Base-by-base conservation (phyloP, 2,329 filamentous ascomycete species). In the Monascus ruber region DNA sequence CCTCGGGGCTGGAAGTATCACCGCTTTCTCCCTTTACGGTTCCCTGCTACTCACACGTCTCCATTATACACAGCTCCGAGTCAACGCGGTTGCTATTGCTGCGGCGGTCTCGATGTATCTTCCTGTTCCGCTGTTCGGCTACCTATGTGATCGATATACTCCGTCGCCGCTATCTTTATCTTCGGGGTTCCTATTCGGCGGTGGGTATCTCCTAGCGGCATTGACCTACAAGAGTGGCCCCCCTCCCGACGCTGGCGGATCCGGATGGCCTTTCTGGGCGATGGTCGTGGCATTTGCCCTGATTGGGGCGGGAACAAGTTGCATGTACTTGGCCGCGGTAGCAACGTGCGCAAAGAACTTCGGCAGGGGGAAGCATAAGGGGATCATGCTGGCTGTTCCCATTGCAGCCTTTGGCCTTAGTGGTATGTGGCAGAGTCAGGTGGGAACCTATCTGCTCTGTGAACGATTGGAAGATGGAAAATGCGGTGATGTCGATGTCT, bases 311-410 rank as follows among this genome's bases (percentile, higher is more conserved):
- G 89, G 79, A 4, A 95, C 89, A 0, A 85, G 83, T 47, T 78
- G 77, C 60, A 87, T 96, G 78, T 98, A 96, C 61, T 72, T 96
- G 40, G 76, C 81, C 37, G 82, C 86, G 2, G 82, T 98, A n/a
- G 89, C 89, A 5, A 94, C 89, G 0, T 94, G 87, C 56, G 91
- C 91, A 29, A 98, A 98, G 77, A 98, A 96, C 65, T 98, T 96
- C 64, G 88, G 88, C 36, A 79, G 83, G 44, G 86, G 87, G 4
- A 84, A 81, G 54, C 81, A 93, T 54, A 83, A 89, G 53, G 91
- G 91, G 0, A 67, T 98, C 37, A 89, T 93, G 43, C 72, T 98
- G 40, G 88, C 89, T 1, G 73, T 85, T 43, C 91, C 91, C 1
- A 95, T 96, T 58, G 86, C 91, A 0, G 82, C 85, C 5, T 94